Conservation (phyloP, 176 grass and related monocot species). For the Aegilops umbellulata region DNA sequence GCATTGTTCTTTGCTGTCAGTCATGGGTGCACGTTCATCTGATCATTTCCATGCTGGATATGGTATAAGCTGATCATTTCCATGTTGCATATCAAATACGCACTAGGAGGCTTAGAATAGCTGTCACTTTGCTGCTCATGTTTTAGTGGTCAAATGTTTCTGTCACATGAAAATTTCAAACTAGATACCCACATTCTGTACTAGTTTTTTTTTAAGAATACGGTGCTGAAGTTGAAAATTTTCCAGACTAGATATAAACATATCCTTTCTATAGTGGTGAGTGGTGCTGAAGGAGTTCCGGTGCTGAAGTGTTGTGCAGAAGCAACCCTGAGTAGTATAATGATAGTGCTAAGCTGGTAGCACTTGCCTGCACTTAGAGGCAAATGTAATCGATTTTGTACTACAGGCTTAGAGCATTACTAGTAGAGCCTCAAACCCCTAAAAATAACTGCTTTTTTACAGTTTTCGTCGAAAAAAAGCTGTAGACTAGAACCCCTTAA, state of each 20-base stretch:
- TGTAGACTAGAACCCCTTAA: too few relatives aligned
- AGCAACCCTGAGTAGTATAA: background rate
- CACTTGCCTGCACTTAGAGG: background rate
- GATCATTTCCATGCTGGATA: background rate
- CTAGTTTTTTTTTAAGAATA: background rate
- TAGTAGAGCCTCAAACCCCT: too few relatives aligned
- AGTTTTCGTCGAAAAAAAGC: too few relatives aligned
- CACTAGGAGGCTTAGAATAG: background rate
- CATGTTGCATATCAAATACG: background rate
- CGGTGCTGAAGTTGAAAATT: background rate
- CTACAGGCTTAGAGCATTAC: too few relatives aligned
- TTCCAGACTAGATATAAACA: background rate
- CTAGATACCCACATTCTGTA: background rate
- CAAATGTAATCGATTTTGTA: slow-evolving; percentile 1
- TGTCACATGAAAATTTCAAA: background rate
- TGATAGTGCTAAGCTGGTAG: background rate
- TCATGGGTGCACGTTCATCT: slow-evolving; percentile 15
- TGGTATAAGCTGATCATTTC: background rate
- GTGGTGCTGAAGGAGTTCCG: background rate
- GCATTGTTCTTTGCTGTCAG: background rate
- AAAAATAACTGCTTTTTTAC: too few relatives aligned
- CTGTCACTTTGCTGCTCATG: background rate
- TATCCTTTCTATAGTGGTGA: background rate
- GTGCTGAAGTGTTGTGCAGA: background rate
- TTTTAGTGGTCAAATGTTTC: too few relatives aligned